Percentiles rank a stretch among this genome's conserved stretches.
Evolutionary conservation across 2,329 filamentous ascomycete genomes (phyloP).

Genomic region (Magnaporthiopsis rhizophila): DNA sequence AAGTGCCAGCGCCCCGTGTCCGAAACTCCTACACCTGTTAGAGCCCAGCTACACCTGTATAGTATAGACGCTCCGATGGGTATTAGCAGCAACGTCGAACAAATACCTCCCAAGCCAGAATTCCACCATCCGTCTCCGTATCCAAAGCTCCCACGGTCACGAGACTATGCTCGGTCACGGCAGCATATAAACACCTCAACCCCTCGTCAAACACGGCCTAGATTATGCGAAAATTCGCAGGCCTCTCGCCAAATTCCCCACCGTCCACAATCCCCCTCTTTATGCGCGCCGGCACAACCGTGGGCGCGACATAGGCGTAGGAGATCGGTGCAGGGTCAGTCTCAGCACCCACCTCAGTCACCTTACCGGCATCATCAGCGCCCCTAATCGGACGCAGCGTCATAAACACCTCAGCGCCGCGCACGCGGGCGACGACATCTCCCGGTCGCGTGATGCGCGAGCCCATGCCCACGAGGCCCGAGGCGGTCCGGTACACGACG

Average conservation of each 20-base stretch:
- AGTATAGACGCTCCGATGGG: too few relatives aligned
- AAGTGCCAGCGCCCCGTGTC: too few relatives aligned
- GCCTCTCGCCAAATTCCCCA: constrained; percentile 8
- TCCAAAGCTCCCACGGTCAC: too few relatives aligned
- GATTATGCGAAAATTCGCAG: constrained; percentile 11
- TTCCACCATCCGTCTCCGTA: too few relatives aligned
- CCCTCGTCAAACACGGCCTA: constrained; percentile 2
- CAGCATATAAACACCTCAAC: too few relatives aligned
- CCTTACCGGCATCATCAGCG: too few relatives aligned
- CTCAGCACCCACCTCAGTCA: not conserved
- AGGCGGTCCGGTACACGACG: constrained; percentile 12
- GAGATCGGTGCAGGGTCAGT: not conserved
- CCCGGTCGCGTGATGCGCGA: constrained; percentile 12
- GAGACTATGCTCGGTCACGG: too few relatives aligned
- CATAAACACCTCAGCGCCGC: constrained; percentile 11
- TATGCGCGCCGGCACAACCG: constrained; percentile 13
- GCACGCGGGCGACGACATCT: constrained; percentile 13
- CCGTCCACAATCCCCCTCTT: constrained; percentile 8
- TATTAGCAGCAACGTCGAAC: too few relatives aligned
- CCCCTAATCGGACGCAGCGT: constrained; percentile 11
- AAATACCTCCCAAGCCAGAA: too few relatives aligned
- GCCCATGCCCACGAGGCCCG: constrained; percentile 12
- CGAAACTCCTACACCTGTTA: too few relatives aligned
- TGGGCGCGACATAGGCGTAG: constrained; percentile 12
- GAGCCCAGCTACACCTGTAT: too few relatives aligned